Conservation (phyloP, 2,329 filamentous ascomycete species). For the Beauveria australis region DNA sequence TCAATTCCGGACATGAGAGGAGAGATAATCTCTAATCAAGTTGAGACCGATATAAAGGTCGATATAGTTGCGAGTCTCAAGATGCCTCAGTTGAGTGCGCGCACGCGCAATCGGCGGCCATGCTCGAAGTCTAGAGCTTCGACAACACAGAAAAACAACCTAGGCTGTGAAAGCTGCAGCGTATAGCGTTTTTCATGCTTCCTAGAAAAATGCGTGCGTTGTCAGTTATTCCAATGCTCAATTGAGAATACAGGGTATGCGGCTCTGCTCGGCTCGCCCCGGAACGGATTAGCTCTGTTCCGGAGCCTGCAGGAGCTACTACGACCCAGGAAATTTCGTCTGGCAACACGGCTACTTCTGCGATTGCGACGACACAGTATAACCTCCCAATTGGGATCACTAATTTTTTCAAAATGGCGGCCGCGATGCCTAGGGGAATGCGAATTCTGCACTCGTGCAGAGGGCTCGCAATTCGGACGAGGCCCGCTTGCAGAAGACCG, state of each 20-base stretch:
- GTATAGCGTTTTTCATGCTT: neutral
- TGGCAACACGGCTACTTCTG: neutral
- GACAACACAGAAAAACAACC: no score
- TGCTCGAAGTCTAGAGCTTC: no score
- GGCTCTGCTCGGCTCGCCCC: neutral
- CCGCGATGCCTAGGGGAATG: conserved; percentile 4
- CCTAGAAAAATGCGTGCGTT: neutral
- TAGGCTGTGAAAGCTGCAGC: no score
- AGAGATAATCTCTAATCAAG: no score
- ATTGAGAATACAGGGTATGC: neutral
- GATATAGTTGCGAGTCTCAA: no score
- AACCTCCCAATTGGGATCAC: neutral
- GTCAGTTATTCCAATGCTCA: neutral
- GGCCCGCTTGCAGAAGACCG: neutral
- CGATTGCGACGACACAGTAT: neutral
- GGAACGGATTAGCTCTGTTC: conserved; percentile 9
- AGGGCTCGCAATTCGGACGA: conserved; percentile 18
- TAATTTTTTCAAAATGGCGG: neutral
- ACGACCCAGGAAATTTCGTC: conserved; percentile 5
- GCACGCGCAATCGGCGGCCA: no score
- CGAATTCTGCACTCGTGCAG: conserved; percentile 18
- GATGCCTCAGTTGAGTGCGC: no score
- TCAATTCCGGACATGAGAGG: no score
- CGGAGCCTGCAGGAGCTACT: neutral
- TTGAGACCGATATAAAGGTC: no score